Base-by-base conservation (phyloP, 345 rosid genomes). In the Citrus trifoliata region DNA sequence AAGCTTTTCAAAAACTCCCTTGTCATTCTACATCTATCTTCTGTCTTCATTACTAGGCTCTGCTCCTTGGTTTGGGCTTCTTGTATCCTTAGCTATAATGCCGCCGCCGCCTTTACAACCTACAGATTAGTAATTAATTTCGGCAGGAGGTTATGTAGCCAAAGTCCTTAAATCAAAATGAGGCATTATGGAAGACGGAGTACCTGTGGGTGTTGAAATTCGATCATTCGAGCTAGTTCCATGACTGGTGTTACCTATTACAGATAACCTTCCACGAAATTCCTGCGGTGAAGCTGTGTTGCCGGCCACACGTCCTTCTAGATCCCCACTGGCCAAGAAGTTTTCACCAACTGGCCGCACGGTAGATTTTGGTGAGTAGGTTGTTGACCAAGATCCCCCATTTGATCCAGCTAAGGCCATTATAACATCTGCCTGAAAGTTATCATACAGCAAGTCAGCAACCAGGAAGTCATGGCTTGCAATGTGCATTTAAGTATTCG, bases 391-490 rank as follows among this genome's bases (percentile, higher is more conserved):
- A 18, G 99, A 94, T 76, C 92, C 95, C 69, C 98, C 98, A 63
- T 89, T 96, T 75, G 98, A 96, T 80, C 99, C 95, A 38, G 99
- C 99, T 70, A 96, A 81, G 30, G 97, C 92, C 99, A 96, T 92
- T 83, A 96, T 96, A 77, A 90, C 88, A 79, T 96, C 98, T 27
- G 97, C 98, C 99, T 96, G 93, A 83, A 82, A 81, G 71, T 65
- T 61, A 74, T 71, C 75, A 80, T n/a, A 67, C 64, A 69, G 78
- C 77, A 78, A 73, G 71, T 28, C 64, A 69, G 78, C 77, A 78
- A 71, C 72, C 35, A 73, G 30, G 32, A 61, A 60, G 74, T 77
- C 75, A 80, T 24, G 58, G 58, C 55, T 60, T 35, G 56, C 35
- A 66, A 67, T 21, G 62, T 67, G 60, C 33, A 5, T 3, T 19